Base-by-base conservation (phyloP, 1,284 basidiomycete species). In the Anthracocystis panici-leucophaei region DNA sequence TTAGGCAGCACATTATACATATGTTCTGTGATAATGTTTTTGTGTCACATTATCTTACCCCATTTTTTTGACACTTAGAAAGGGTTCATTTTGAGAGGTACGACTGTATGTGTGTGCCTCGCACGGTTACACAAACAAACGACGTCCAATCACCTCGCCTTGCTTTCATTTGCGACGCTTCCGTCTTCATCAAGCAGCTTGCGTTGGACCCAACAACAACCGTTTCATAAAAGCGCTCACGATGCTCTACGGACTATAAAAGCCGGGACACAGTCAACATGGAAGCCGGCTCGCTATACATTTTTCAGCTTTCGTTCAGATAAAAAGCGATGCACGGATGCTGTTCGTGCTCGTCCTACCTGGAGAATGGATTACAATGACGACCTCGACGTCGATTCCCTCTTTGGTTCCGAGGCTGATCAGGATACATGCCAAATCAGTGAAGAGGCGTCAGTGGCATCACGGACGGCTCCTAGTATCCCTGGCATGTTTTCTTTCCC, bases 401-500 rank as follows among this genome's bases (percentile, higher is more conserved):
- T 75, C 23, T 75, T 75, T 40, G 72, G 61, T 6, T 68, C 65
- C 27, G 57, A 62, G 11, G 10, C 27, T 21, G 46, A 42, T 20
- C 31, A 48, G 1, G 31, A 41, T 23, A 52, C 12, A 16, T 11
- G 38, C 25, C 18, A 31, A n/a, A 29, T 3, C 42, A 29, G 29
- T 35, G 11, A 41, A 11, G 20, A 20, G 11, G 21, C n/a, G 20
- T 33, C 40, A 2, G 31, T 67, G 14, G 70, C 70, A 20, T 64
- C 57, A 21, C 58, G 60, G 12, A n/a, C 49, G 4, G 49, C 52
- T 0, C 64, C 64, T 3, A 9, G 11, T 3, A 75, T 75, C 21
- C 45, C 64, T 3, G 75, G 75, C 31, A 38, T 77, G 45, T 77
- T 52, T 59, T 75, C 59, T 71, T 70, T 27, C 71, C 71, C 1